phyloP scores from a whole-genome alignment of 2,329 filamentous ascomycete species.

The Fonsecaea pedrosoi region DNA sequence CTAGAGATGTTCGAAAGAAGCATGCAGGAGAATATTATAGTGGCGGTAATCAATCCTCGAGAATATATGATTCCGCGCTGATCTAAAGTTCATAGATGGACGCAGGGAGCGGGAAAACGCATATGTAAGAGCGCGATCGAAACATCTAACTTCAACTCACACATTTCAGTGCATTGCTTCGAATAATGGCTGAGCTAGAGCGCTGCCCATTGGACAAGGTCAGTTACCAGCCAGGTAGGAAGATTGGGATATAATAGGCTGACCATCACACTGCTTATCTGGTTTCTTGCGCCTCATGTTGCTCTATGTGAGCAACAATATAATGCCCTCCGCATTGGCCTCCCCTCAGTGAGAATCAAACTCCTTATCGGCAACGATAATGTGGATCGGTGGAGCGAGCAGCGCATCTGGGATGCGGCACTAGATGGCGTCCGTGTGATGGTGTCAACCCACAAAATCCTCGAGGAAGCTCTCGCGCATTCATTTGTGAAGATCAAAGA shows the following conservation, averaged over 20 bases:
- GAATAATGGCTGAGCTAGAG: constrained; percentile 1
- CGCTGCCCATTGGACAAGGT: neutral
- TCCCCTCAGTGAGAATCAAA: neutral
- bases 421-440: neutral
- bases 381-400: neutral
- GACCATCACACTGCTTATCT: neutral
- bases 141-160: neutral
- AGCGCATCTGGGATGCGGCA: neutral
- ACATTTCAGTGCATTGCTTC: neutral
- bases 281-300: neutral
- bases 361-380: neutral
- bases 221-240: neutral
- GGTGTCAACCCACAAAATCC: neutral
- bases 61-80: neutral
- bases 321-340: neutral
- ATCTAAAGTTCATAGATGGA: neutral
- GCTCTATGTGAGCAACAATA: neutral
- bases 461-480: neutral
- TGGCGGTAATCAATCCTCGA: neutral
- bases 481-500: neutral
- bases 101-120: neutral
- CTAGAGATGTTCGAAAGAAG: constrained; percentile 1
- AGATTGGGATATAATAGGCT: neutral
- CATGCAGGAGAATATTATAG: neutral
- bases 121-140: neutral